phyloP scores from a whole-genome alignment of 1,284 basidiomycete genomes.

The Microbotryum violaceum region DNA sequence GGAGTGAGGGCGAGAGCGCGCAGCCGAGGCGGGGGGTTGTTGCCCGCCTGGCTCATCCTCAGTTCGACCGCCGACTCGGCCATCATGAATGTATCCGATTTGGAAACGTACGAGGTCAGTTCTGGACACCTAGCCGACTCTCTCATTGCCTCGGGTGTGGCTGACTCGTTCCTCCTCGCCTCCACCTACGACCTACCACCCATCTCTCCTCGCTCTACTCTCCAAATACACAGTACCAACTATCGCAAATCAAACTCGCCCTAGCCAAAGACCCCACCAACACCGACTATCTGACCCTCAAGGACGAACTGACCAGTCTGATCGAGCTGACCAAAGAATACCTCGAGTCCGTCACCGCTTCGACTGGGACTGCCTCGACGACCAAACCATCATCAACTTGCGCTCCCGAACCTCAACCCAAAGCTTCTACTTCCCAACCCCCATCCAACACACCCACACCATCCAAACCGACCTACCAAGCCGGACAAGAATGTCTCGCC shows the following conservation, averaged over 20 bases:
- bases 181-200: background rate
- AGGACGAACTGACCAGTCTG: constrained; percentile 78
- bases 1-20: too few relatives aligned
- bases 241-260: constrained; percentile 69
- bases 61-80: background rate
- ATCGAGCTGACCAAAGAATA: constrained; percentile 76
- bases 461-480: constrained; percentile 41
- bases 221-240: constrained; percentile 20
- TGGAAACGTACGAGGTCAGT: constrained; percentile 29
- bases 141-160: too few relatives aligned
- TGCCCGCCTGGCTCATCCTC: too few relatives aligned
- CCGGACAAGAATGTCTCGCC: constrained; percentile 89
- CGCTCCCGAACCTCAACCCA: background rate
- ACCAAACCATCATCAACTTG: background rate
- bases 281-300: constrained; percentile 58
- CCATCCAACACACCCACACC: background rate
- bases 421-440: constrained; percentile 7
- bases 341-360: constrained; percentile 43
- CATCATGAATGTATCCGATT: constrained; percentile 20
- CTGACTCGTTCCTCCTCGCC: background rate
- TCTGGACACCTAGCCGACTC: too few relatives aligned
- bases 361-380: constrained; percentile 5
- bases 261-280: constrained; percentile 76
- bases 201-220: background rate
- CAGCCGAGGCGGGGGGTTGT: too few relatives aligned